Conservation (phyloP, 2,329 filamentous ascomycete species). For the Colletotrichum theobromicola region DNA sequence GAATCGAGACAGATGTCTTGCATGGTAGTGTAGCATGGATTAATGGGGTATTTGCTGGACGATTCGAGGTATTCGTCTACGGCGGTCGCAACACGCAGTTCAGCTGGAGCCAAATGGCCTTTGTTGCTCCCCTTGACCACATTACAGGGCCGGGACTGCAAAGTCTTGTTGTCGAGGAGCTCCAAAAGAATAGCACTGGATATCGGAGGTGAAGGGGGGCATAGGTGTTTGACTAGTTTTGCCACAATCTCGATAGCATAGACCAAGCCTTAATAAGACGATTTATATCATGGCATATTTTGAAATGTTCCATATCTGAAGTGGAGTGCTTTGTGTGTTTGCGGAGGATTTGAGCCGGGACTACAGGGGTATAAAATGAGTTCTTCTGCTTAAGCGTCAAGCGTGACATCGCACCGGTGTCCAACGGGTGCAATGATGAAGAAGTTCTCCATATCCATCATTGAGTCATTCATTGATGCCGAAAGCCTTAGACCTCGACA, state of each 20-base stretch:
- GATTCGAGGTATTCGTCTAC: slow-evolving; percentile 61
- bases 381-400: too few species aligned
- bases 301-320: too few species aligned
- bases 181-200: background rate
- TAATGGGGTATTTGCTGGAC: slow-evolving; percentile 46
- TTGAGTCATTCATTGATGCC: slow-evolving; percentile 38
- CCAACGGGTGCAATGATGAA: slow-evolving; percentile 30
- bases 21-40: slow-evolving; percentile 56
- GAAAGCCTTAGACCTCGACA: slow-evolving; percentile 39
- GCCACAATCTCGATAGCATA: background rate
- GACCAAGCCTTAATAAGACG: background rate
- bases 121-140: slow-evolving; percentile 53
- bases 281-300: too few species aligned
- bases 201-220: background rate
- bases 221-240: background rate
- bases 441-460: slow-evolving; percentile 37
- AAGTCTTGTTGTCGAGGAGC: background rate
- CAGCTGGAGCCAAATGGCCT: slow-evolving; percentile 63
- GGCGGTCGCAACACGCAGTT: slow-evolving; percentile 55
- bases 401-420: background rate
- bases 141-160: background rate
- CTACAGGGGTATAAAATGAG: too few species aligned
- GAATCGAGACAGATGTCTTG: slow-evolving; percentile 47
- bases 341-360: too few species aligned
- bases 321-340: too few species aligned